These are phyloP conservation scores for Podospora anserina DNA, from an alignment of 495 filamentous ascomycete species.

Conservation along the genomic window DNA sequence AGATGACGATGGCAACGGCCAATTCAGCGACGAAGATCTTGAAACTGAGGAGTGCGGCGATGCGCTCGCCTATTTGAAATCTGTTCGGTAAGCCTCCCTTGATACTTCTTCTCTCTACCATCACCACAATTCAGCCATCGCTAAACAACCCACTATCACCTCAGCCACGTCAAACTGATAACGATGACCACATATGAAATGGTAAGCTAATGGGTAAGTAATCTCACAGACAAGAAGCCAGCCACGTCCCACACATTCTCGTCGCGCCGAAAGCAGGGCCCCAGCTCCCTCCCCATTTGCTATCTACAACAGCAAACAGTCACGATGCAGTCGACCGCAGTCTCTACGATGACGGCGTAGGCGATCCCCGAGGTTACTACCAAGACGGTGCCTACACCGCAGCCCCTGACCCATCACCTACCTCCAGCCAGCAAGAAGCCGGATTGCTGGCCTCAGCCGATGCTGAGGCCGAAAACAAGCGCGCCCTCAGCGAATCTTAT, in stretches of 20 bases:
- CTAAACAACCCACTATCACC: conserved; percentile 30
- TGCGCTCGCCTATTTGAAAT: conserved; percentile 71
- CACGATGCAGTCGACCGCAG: conserved; percentile 36
- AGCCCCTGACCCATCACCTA: conserved; percentile 31
- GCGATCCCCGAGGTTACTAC: conserved; percentile 59
- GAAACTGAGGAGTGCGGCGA: conserved; percentile 57
- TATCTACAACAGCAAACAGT: conserved; percentile 17
- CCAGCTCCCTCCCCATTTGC: conserved; percentile 38
- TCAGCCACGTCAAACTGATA: conserved; percentile 13
- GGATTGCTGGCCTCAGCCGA: conserved; percentile 20
- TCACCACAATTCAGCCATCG: conserved; percentile 24
- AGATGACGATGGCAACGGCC: conserved; percentile 45
- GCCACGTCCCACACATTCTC: conserved; percentile 62
- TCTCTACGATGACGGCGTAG: conserved; percentile 42
- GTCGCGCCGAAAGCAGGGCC: conserved; percentile 53
- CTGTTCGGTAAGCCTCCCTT: conserved; percentile 67
- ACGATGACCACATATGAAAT: conserved; percentile 23
- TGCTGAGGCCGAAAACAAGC: conserved; percentile 52
- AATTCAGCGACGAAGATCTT: conserved; percentile 45
- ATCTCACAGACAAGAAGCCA: conserved; percentile 65
- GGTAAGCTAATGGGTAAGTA: conserved; percentile 37
- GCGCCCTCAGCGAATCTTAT: conserved; percentile 51
- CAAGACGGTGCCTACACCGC: conserved; percentile 69
- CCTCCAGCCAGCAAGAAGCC: conserved; percentile 4
- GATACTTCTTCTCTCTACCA: conserved; percentile 13